Evolutionary conservation across 805 yeast genomes (phyloP), one percentile per base, ranked within the genome.

Genomic region (Pichia occidentalis): DNA sequence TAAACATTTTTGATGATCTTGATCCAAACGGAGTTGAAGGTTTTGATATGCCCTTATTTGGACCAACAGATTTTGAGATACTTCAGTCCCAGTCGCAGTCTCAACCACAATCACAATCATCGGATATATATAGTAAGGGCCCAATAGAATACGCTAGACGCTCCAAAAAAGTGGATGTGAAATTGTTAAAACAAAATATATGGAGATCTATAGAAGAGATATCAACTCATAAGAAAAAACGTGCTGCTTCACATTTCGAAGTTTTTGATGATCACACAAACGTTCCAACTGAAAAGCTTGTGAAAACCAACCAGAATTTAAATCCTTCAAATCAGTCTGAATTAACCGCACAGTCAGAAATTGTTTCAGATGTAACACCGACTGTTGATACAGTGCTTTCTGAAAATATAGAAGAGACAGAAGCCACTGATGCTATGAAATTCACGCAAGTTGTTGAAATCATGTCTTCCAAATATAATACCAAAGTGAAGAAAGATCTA

Each of bases 81-180:
- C 39, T 34, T 4, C 29, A 10, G 17, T 13, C 24, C 9, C 23
- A 19, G n/a, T 5, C 29, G 9, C 29, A 34, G 6, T 23, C 26
- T 14, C 32, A 12, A 13, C 24, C 18, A 20, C 38, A 40, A 28
- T 7, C 12, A 22, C 18, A 20, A 22, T 28, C 33, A n/a, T 27
- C 36, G 10, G 13, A 30, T 30, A 22, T 12, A n/a, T 18, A 28
- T n/a, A n/a, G 36, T 9, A 23, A 27, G 7, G 23, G 21, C 26
- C 13, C 27, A 18, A 36, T 37, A 32, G 63, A 57, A 37, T 71
- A 65, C 46, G 68, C 75, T 4, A 55, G 68, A 19, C 68, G 65
- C 8, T 70, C 75, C 5, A 71, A 71, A 44, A 59, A 65, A 39
- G 75, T 71, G 25, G 72, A 71, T 47, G 66, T 71, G 26, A 65